Evolutionary conservation across 441 rosid genomes (phyloP).

Genomic region (Mallotus japonicus): DNA sequence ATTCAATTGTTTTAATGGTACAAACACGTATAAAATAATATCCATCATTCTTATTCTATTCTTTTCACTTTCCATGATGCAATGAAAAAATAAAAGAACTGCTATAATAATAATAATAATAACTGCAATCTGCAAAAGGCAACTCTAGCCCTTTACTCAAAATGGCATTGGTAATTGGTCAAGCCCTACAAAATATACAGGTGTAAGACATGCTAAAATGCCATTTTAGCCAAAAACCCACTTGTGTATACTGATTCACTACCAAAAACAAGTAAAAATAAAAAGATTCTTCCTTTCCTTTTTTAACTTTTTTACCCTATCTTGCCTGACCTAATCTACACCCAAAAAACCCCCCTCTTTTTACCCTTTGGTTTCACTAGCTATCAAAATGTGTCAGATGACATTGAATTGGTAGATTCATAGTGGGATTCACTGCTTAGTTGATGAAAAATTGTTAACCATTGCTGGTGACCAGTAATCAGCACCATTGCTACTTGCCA

Average conservation of each 20-base stretch:
- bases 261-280: background rate
- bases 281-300: background rate
- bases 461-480: slow-evolving; percentile 84
- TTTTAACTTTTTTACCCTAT: background rate
- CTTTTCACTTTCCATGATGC: background rate
- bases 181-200: slow-evolving; percentile 24
- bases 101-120: background rate
- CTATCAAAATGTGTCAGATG: slow-evolving; percentile 13
- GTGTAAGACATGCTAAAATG: slow-evolving; percentile 17
- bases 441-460: slow-evolving; percentile 31
- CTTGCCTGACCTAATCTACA: background rate
- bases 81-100: background rate
- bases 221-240: background rate
- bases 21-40: too few relatives aligned
- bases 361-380: background rate
- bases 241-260: background rate
- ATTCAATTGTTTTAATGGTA: too few relatives aligned
- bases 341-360: background rate
- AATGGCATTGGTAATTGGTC: slow-evolving; percentile 29
- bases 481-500: slow-evolving; percentile 68
- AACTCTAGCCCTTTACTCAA: slow-evolving; percentile 15
- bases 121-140: background rate
- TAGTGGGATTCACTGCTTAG: slow-evolving; percentile 14
- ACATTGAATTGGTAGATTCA: background rate
- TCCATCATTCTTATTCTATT: background rate